Conservation (phyloP, 352 stramenopile species). For the Globisporangium perplexum region DNA sequence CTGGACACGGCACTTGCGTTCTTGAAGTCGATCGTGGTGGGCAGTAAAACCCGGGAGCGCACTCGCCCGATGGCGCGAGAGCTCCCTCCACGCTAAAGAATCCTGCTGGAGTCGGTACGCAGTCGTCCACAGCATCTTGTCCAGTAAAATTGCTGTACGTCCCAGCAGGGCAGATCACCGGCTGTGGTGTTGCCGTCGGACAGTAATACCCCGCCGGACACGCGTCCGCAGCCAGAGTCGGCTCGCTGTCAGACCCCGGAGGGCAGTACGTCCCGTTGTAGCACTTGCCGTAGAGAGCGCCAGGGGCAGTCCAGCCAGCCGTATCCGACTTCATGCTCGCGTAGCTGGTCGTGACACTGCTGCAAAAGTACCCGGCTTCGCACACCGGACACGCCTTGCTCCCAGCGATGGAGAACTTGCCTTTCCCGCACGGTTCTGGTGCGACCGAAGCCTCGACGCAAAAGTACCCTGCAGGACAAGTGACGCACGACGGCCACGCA, state of each 20-base stretch:
- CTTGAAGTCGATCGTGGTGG: conserved; percentile 52
- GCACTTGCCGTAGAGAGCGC: conserved; percentile 64
- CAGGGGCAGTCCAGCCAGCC: conserved; percentile 47
- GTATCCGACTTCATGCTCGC: conserved; percentile 52
- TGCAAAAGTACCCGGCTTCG: conserved; percentile 78
- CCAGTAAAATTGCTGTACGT: conserved; percentile 83
- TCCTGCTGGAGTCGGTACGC: conserved; percentile 62
- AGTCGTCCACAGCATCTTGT: conserved; percentile 68
- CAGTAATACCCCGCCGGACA: conserved; percentile 85
- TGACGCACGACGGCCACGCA: conserved; percentile 55
- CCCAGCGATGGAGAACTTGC: conserved; percentile 46
- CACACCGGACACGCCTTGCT: conserved; percentile 54
- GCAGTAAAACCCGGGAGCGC: conserved; percentile 83
- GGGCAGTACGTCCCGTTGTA: conserved; percentile 89
- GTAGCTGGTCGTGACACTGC: conserved; percentile 57
- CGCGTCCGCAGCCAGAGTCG: conserved; percentile 56
- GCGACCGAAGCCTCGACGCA: conserved; percentile 58
- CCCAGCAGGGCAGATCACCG: conserved; percentile 75
- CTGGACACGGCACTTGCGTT: conserved; percentile 75
- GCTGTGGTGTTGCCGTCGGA: conserved; percentile 50
- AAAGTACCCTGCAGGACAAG: conserved; percentile 79
- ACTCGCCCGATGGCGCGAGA: conserved; percentile 50
- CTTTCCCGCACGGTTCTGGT: conserved; percentile 67
- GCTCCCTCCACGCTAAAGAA: conserved; percentile 63
- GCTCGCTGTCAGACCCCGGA: conserved; percentile 55